These are phyloP conservation scores for Dictyostelium brefeldianum DNA, from an alignment of 78 protist genomes.

Conservation along the genomic window DNA sequence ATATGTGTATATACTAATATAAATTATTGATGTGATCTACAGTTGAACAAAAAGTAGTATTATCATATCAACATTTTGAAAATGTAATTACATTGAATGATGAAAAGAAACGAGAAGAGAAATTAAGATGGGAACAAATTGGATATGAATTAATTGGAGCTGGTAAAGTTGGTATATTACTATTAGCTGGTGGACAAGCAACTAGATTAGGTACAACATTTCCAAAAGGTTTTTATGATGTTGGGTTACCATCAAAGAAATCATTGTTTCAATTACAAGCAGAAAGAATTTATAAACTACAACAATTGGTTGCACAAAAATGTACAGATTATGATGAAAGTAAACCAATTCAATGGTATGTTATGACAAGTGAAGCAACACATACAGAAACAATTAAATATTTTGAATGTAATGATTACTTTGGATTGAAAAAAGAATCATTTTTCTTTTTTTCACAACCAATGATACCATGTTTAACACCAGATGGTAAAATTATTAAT, in stretches of 20 bases:
- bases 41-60: constrained; percentile 51
- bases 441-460: constrained; percentile 94
- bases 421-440: constrained; percentile 88
- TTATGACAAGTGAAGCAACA: constrained; percentile 96
- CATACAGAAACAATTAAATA: constrained; percentile 84
- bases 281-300: constrained; percentile 89
- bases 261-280: constrained; percentile 96
- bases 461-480: constrained; percentile 91
- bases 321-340: not conserved
- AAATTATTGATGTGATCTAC: not conserved
- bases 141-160: constrained; percentile 81
- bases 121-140: constrained; percentile 32
- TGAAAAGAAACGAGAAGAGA: not conserved
- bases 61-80: constrained; percentile 64
- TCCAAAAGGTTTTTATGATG: constrained; percentile 96
- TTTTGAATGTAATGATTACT: constrained; percentile 87
- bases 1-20: not conserved
- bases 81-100: constrained; percentile 48
- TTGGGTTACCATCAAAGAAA: constrained; percentile 95
- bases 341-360: constrained; percentile 82
- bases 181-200: constrained; percentile 97
- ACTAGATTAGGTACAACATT: constrained; percentile 95
- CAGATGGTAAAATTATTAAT: constrained; percentile 91
- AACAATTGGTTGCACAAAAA: constrained; percentile 50
- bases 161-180: constrained; percentile 83